phyloP scores from a whole-genome alignment of 179 eudicot species.

The Kewa caespitosa region DNA sequence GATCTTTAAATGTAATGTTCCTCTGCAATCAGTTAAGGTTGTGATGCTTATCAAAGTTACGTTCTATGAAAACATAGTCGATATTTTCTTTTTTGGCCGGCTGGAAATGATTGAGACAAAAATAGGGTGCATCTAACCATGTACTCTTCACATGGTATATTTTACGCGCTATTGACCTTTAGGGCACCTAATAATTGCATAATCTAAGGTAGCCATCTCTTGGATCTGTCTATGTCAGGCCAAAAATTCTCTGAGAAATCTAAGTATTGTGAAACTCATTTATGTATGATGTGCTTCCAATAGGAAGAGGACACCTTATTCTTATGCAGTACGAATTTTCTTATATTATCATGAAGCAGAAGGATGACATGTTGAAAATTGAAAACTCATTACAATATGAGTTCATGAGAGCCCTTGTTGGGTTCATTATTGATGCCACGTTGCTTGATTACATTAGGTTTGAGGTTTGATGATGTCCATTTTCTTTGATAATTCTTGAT shows the following conservation, averaged over 20 bases:
- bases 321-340: not conserved
- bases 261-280: not conserved
- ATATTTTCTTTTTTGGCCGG: slow-evolving; percentile 18
- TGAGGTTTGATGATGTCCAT: slow-evolving; percentile 15
- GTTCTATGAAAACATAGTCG: slow-evolving; percentile 13
- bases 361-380: not conserved
- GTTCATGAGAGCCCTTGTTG: not conserved
- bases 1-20: not conserved
- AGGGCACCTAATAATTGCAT: slow-evolving; percentile 20
- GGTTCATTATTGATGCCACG: not conserved
- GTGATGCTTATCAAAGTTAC: slow-evolving; percentile 1
- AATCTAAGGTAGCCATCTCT: slow-evolving; percentile 24
- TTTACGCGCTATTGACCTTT: slow-evolving; percentile 15
- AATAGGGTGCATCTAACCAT: slow-evolving; percentile 20
- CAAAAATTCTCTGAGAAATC: slow-evolving; percentile 1
- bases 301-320: not conserved
- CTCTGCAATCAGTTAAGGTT: not conserved
- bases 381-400: not conserved
- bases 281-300: not conserved
- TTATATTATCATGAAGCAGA: not conserved
- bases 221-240: slow-evolving; percentile 23
- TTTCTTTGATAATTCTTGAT: too few species aligned
- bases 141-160: slow-evolving; percentile 23
- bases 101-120: slow-evolving; percentile 18
- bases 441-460: not conserved